Evolutionary conservation across 345 rosid species (phyloP).

Genomic region (Salix viminalis): DNA sequence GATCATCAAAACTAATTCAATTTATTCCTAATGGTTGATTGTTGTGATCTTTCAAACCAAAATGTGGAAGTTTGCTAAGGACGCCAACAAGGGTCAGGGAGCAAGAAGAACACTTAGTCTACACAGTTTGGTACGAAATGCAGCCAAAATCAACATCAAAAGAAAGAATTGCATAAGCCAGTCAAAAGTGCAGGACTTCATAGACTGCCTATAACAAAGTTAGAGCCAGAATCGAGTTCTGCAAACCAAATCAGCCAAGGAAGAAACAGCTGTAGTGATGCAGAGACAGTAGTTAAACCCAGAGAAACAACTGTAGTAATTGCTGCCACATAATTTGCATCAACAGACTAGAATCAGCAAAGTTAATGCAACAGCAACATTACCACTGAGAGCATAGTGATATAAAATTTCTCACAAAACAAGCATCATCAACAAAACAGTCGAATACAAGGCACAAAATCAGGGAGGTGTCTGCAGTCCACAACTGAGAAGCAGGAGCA

Average conservation of each 20-base stretch:
- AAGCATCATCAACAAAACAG: not conserved
- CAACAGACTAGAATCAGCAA: not conserved
- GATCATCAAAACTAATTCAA: not conserved
- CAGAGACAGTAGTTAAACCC: not conserved
- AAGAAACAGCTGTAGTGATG: not conserved
- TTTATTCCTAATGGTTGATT: not conserved
- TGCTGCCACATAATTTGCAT: not conserved
- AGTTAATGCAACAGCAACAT: not conserved
- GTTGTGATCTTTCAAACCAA: not conserved
- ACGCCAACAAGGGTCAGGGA: not conserved
- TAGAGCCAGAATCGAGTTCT: not conserved
- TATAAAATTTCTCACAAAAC: not conserved
- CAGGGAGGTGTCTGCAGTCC: not conserved
- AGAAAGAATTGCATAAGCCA: not conserved
- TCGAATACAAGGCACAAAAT: not conserved
- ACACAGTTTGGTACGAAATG: too few species aligned
- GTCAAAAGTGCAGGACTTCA: not conserved
- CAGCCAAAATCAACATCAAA: not conserved
- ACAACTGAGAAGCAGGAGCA: not conserved
- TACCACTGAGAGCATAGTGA: not conserved
- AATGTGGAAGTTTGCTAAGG: not conserved
- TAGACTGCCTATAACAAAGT: not conserved
- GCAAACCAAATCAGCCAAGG: not conserved
- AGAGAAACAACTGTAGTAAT: not conserved
- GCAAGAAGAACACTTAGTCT: not conserved